phyloP scores from a whole-genome alignment of 345 rosid genomes.

The Melaleuca alternifolia region DNA sequence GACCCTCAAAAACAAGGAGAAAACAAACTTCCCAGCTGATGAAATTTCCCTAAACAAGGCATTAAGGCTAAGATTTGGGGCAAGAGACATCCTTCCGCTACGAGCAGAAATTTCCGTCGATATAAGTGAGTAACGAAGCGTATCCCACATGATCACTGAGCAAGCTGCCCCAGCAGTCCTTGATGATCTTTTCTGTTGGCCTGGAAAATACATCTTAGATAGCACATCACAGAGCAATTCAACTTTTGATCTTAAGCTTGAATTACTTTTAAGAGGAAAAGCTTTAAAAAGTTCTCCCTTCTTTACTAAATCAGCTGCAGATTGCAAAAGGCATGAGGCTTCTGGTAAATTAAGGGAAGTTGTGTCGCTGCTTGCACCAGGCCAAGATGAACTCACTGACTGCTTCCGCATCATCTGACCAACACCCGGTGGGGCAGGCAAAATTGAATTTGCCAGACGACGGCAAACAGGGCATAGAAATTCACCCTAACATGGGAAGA shows the following conservation, averaged over 20 bases:
- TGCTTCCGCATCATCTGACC: constrained; percentile 34
- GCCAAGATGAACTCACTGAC: constrained; percentile 24
- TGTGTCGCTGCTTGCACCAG: constrained; percentile 12
- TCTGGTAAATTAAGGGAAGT: constrained; percentile 34
- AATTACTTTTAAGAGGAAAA: constrained; percentile 29
- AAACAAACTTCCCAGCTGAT: constrained; percentile 58
- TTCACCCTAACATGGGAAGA: constrained; percentile 62
- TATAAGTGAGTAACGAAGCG: constrained; percentile 74
- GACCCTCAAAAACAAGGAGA: constrained; percentile 59
- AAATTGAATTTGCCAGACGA: constrained; percentile 65
- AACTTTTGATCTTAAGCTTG: constrained; percentile 31
- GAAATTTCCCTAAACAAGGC: constrained; percentile 59
- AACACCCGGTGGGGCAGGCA: constrained; percentile 55
- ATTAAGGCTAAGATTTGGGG: constrained; percentile 35
- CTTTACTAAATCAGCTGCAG: constrained; percentile 48
- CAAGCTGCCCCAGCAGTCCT: constrained; percentile 34
- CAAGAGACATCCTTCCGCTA: constrained; percentile 34
- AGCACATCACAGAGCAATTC: constrained; percentile 39
- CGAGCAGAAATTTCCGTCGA: constrained; percentile 82
- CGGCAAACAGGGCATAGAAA: constrained; percentile 97
- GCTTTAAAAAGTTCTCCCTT: constrained; percentile 31
- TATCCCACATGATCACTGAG: constrained; percentile 79
- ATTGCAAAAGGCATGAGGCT: constrained; percentile 53
- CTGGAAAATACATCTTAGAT: constrained; percentile 42
- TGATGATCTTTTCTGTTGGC: constrained; percentile 22